Evolutionary conservation across 2,329 filamentous ascomycete species (phyloP).

Genomic region (Botryotinia narcissicola): DNA sequence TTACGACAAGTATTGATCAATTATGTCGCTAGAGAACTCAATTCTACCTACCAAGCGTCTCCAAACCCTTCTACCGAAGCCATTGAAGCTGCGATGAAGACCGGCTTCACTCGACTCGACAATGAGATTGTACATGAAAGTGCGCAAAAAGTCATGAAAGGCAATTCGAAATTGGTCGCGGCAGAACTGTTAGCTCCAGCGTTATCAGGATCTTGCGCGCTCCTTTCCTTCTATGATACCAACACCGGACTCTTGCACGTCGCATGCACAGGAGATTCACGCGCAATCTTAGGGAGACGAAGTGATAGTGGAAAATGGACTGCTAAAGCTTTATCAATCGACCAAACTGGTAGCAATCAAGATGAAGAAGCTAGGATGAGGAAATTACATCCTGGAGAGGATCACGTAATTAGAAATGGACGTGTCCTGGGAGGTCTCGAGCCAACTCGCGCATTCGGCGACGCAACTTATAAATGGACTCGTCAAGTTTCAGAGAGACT

Average conservation of each 20-base stretch:
- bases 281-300: slow-evolving; percentile 84
- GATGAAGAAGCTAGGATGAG: slow-evolving; percentile 81
- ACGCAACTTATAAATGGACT: slow-evolving; percentile 96
- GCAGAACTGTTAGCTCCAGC: slow-evolving; percentile 91
- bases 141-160: slow-evolving; percentile 85
- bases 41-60: slow-evolving; percentile 82
- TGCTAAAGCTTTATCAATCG: slow-evolving; percentile 82
- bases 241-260: slow-evolving; percentile 84
- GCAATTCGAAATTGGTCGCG: slow-evolving; percentile 83
- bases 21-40: slow-evolving; percentile 89
- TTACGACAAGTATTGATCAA: slow-evolving; percentile 88
- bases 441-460: slow-evolving; percentile 90
- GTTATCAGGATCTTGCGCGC: slow-evolving; percentile 92
- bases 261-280: slow-evolving; percentile 93
- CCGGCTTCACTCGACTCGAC: slow-evolving; percentile 83
- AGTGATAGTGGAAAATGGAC: slow-evolving; percentile 83
- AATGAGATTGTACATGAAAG: slow-evolving; percentile 93
- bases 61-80: slow-evolving; percentile 70
- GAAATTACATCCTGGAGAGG: slow-evolving; percentile 83
- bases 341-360: slow-evolving; percentile 88
- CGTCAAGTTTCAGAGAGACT: slow-evolving; percentile 79
- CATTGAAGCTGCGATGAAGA: slow-evolving; percentile 89
- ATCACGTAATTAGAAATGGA: slow-evolving; percentile 82
- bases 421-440: slow-evolving; percentile 90
- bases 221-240: slow-evolving; percentile 95